phyloP scores from a whole-genome alignment of 257 asterid species.

The Paraleonurus japonicus region DNA sequence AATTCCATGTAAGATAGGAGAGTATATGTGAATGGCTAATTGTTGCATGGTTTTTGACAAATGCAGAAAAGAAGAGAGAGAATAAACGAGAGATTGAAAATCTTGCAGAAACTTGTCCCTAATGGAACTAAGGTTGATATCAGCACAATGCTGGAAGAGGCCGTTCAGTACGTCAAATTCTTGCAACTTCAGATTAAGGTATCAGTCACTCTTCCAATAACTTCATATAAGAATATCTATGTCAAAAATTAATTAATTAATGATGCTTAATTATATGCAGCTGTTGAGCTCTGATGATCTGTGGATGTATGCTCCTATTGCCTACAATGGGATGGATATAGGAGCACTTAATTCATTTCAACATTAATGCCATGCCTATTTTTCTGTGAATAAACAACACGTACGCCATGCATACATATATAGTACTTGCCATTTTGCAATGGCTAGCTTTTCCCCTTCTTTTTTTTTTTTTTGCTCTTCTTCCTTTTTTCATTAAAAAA shows the following conservation, averaged over 20 bases:
- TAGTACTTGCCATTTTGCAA: not conserved
- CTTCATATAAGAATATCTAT: too few species aligned
- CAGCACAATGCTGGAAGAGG: constrained; percentile 68
- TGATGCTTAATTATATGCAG: constrained; percentile 30
- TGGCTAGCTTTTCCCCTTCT: too few species aligned
- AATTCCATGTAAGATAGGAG: too few species aligned
- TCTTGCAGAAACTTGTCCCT: constrained; percentile 54
- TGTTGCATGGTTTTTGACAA: not conserved
- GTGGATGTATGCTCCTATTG: constrained; percentile 73
- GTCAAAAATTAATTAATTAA: not conserved
- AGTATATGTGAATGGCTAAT: too few species aligned
- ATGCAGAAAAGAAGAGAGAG: constrained; percentile 54
- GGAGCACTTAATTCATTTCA: constrained; percentile 27
- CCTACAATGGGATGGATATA: constrained; percentile 65
- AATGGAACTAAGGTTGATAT: constrained; percentile 66
- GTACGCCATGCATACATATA: constrained; percentile 1
- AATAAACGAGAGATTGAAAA: constrained; percentile 49
- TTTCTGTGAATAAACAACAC: constrained; percentile 31
- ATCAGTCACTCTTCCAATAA: not conserved
- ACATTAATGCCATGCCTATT: not conserved
- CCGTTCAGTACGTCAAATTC: constrained; percentile 54
- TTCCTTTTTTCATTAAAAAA: too few species aligned
- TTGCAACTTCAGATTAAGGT: constrained; percentile 64
- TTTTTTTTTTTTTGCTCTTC: not conserved
- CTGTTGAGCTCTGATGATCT: constrained; percentile 63